phyloP scores from a whole-genome alignment of 1,139 yeast genomes.

The Pichia sp. region DNA sequence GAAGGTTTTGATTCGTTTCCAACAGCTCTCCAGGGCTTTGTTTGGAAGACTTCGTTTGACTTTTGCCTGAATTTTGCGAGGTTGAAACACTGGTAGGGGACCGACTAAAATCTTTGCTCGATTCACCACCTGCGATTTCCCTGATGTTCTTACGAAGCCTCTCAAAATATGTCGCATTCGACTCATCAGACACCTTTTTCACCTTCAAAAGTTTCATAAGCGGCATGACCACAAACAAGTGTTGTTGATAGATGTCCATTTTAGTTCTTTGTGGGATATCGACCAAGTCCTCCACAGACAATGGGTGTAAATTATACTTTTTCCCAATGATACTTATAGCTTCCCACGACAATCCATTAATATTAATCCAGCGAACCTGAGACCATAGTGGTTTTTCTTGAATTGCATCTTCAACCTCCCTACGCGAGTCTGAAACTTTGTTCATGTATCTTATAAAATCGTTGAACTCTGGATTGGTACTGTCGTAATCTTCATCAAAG shows the following conservation, averaged over 20 bases:
- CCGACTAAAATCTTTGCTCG: background rate
- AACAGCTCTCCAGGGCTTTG: background rate
- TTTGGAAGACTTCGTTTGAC: background rate
- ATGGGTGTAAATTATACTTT: conserved; percentile 41
- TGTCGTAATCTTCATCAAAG: conserved; percentile 8
- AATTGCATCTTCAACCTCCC: conserved; percentile 27
- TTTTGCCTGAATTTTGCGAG: background rate
- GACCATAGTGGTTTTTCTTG: conserved; percentile 41
- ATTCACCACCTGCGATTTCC: background rate
- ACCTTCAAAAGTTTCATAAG: conserved; percentile 41
- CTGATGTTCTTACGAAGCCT: conserved; percentile 5
- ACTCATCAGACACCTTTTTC: conserved; percentile 11
- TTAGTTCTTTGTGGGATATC: conserved; percentile 57
- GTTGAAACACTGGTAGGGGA: conserved; percentile 1
- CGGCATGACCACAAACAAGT: conserved; percentile 49
- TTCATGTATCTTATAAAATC: conserved; percentile 21
- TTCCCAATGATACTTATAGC: conserved; percentile 49
- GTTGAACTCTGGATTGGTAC: conserved; percentile 12
- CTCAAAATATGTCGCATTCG: conserved; percentile 7
- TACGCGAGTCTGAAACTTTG: conserved; percentile 25
- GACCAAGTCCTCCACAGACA: conserved; percentile 55
- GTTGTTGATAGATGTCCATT: conserved; percentile 46
- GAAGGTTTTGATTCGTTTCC: background rate
- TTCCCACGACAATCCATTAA: conserved; percentile 54
- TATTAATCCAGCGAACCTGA: conserved; percentile 50